Evolutionary conservation across 257 asterid genomes (phyloP).

Genomic region (Solanum lycopersicoides): DNA sequence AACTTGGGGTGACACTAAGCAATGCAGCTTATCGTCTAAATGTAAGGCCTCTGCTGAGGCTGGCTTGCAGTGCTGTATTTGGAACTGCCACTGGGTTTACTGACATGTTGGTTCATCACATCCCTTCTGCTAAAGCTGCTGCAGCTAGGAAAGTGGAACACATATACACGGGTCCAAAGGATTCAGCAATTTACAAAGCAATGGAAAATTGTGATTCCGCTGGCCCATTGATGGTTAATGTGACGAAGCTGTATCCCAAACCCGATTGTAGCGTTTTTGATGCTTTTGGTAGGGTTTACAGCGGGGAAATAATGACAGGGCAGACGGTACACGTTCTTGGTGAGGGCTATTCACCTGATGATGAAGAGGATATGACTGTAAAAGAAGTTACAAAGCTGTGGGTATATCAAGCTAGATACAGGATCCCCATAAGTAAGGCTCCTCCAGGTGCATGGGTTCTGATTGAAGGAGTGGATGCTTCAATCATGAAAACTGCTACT

Average conservation of each 20-base stretch:
- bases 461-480: slow-evolving; percentile 98
- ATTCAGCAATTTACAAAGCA: slow-evolving; percentile 61
- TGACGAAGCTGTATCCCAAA: slow-evolving; percentile 90
- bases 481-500: slow-evolving; percentile 98
- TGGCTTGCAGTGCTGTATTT: slow-evolving; percentile 91
- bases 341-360: slow-evolving; percentile 99
- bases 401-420: slow-evolving; percentile 97
- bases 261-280: slow-evolving; percentile 93
- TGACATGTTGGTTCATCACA: slow-evolving; percentile 92
- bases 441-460: slow-evolving; percentile 99
- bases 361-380: slow-evolving; percentile 96
- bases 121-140: slow-evolving; percentile 93
- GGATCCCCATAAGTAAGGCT: slow-evolving; percentile 91
- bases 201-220: slow-evolving; percentile 79
- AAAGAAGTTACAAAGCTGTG: slow-evolving; percentile 91
- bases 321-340: slow-evolving; percentile 89
- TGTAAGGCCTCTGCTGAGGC: slow-evolving; percentile 82
- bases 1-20: slow-evolving; percentile 90
- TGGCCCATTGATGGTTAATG: slow-evolving; percentile 88
- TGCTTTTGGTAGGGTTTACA: slow-evolving; percentile 94
- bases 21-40: slow-evolving; percentile 90
- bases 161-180: slow-evolving; percentile 79
- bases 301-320: slow-evolving; percentile 89
- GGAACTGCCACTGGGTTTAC: slow-evolving; percentile 96
- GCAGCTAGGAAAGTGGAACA: slow-evolving; percentile 81